These are phyloP conservation scores for Candida odintsovae DNA, from an alignment of 805 yeast genomes.

Conservation along the genomic window DNA sequence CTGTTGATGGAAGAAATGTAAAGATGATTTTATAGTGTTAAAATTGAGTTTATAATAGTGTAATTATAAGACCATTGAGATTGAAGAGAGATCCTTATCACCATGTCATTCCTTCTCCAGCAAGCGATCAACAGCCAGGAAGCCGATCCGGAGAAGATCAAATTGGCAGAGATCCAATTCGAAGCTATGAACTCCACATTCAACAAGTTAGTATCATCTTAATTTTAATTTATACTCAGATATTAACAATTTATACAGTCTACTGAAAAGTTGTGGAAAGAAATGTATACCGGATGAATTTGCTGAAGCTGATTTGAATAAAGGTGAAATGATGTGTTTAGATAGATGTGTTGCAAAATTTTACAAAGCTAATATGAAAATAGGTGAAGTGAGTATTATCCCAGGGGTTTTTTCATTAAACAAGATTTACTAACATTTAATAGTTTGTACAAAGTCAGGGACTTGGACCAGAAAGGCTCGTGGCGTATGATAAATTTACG, in stretches of 20 bases:
- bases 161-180: constrained; percentile 62
- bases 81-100: neutral
- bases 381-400: constrained; percentile 41
- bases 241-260: constrained; percentile 25
- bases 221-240: neutral
- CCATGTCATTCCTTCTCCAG: constrained; percentile 59
- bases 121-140: constrained; percentile 39
- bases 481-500: constrained; percentile 15
- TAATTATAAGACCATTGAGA: too few relatives aligned
- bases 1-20: too few relatives aligned
- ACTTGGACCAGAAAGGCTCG: constrained; percentile 18
- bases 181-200: constrained; percentile 56
- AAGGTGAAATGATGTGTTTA: constrained; percentile 78
- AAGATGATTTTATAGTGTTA: too few relatives aligned
- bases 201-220: constrained; percentile 29
- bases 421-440: constrained; percentile 9
- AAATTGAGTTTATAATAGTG: too few relatives aligned
- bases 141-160: constrained; percentile 55
- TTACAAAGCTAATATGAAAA: constrained; percentile 60
- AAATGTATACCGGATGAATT: constrained; percentile 87
- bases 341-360: constrained; percentile 86
- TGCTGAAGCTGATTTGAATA: constrained; percentile 77
- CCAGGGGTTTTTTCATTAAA: neutral
- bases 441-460: constrained; percentile 21
- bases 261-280: constrained; percentile 54